Evolutionary conservation across 2,329 filamentous ascomycete genomes (phyloP).

Genomic region (Claviceps pazoutovae): DNA sequence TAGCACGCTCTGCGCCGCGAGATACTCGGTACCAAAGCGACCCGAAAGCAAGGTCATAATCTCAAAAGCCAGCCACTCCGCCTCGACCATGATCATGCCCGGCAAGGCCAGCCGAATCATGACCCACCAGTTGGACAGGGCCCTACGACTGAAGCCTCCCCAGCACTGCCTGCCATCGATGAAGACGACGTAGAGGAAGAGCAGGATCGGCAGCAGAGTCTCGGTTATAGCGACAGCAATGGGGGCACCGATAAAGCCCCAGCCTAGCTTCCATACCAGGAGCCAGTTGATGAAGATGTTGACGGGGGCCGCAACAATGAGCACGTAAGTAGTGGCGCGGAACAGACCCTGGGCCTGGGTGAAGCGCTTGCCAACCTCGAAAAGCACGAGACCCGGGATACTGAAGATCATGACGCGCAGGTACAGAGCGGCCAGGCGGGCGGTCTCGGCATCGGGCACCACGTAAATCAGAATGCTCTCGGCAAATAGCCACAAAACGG

Average conservation of each 20-base stretch:
- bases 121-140: slow-evolving; percentile 58
- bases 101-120: slow-evolving; percentile 84
- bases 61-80: slow-evolving; percentile 88
- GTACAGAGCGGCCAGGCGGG: slow-evolving; percentile 57
- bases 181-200: slow-evolving; percentile 66
- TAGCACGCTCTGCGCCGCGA: slow-evolving; percentile 81
- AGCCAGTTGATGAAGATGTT: slow-evolving; percentile 68
- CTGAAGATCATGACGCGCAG: slow-evolving; percentile 58
- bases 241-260: slow-evolving; percentile 68
- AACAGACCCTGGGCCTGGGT: slow-evolving; percentile 76
- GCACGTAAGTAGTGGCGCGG: slow-evolving; percentile 61
- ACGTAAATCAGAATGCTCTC: slow-evolving; percentile 44
- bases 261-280: slow-evolving; percentile 56
- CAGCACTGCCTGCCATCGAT: slow-evolving; percentile 66
- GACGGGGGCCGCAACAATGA: slow-evolving; percentile 61
- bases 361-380: slow-evolving; percentile 68
- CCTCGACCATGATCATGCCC: slow-evolving; percentile 85
- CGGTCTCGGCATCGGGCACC: slow-evolving; percentile 40
- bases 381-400: slow-evolving; percentile 62
- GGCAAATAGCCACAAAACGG: slow-evolving; percentile 54
- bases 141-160: slow-evolving; percentile 62
- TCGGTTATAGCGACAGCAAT: slow-evolving; percentile 69
- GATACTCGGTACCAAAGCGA: slow-evolving; percentile 61
- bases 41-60: slow-evolving; percentile 72
- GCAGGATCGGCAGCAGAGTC: slow-evolving; percentile 59